A percentile compares a stretch with the other conserved stretches of the same genome.
Evolutionary conservation across 2,329 filamentous ascomycete genomes (phyloP).

Genomic region (Aspergillus terreus): DNA sequence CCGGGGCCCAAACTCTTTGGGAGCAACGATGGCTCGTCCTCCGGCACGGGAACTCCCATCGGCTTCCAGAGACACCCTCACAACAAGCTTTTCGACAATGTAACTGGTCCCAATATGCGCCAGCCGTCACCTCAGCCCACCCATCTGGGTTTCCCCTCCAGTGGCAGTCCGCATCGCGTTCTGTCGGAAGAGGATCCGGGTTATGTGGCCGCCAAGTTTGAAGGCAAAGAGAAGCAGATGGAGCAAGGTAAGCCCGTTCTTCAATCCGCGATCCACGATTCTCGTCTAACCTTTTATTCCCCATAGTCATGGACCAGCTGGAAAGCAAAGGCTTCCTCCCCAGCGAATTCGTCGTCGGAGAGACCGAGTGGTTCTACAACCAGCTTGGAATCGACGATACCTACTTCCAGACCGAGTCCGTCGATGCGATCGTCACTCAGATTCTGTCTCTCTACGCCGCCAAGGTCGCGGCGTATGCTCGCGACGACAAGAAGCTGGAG

Average conservation of each 20-base stretch:
- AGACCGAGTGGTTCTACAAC: constrained; percentile 96
- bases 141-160: constrained; percentile 67
- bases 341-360: constrained; percentile 72
- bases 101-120: constrained; percentile 53
- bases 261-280: not conserved
- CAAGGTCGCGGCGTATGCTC: constrained; percentile 88
- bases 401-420: constrained; percentile 89
- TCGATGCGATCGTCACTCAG: constrained; percentile 83
- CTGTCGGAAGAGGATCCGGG: constrained; percentile 86
- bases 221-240: constrained; percentile 91
- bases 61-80: constrained; percentile 42
- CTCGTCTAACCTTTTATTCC: not conserved
- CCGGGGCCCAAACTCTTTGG: constrained; percentile 30
- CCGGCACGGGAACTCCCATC: constrained; percentile 39
- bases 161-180: constrained; percentile 59
- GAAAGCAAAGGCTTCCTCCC: constrained; percentile 82
- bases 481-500: constrained; percentile 90
- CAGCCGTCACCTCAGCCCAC: constrained; percentile 84
- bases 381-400: constrained; percentile 97
- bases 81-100: constrained; percentile 58
- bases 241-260: constrained; percentile 59
- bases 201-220: constrained; percentile 91
- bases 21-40: constrained; percentile 30
- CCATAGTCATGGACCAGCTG: constrained; percentile 73
- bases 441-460: constrained; percentile 96